Conservation (phyloP, 495 filamentous ascomycete genomes). For the Neurospora sp. region DNA sequence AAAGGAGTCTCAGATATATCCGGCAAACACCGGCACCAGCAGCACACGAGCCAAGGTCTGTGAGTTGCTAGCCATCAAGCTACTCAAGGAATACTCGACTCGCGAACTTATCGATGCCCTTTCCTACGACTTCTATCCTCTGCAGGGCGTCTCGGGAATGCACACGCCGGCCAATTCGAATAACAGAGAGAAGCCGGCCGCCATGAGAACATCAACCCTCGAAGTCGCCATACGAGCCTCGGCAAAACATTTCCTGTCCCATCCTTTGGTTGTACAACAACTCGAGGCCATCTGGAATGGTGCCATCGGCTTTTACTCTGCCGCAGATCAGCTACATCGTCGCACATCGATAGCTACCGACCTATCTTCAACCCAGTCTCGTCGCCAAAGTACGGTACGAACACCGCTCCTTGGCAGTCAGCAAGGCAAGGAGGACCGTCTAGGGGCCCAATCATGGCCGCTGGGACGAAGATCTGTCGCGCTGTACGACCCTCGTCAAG, state of each 20-base stretch:
- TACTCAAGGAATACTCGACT: constrained; percentile 80
- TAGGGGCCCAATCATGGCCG: constrained; percentile 16
- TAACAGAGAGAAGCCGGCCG: constrained; percentile 31
- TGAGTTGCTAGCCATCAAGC: constrained; percentile 83
- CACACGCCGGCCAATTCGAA: constrained; percentile 36
- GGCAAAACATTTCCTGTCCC: constrained; percentile 80
- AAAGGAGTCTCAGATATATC: constrained; percentile 72
- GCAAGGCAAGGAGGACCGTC: constrained; percentile 25
- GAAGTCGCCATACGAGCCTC: constrained; percentile 85
- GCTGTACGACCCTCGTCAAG: constrained; percentile 82
- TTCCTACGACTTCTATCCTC: constrained; percentile 87
- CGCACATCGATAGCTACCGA: constrained; percentile 15
- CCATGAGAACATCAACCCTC: constrained; percentile 75
- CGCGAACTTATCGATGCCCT: constrained; percentile 84
- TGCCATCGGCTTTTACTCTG: constrained; percentile 82
- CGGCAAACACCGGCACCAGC: constrained; percentile 71
- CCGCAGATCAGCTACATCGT: constrained; percentile 72
- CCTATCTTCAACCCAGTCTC: constrained; percentile 11
- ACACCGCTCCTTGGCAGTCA: constrained; percentile 36
- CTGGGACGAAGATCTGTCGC: constrained; percentile 63
- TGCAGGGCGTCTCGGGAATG: constrained; percentile 54
- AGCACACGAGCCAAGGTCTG: constrained; percentile 76
- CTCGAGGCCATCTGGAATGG: constrained; percentile 94
- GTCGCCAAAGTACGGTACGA: constrained; percentile 24
- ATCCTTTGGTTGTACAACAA: constrained; percentile 83